These are phyloP conservation scores for Boechera retrofracta DNA, from an alignment of 345 rosid species.

Conservation along the genomic window DNA sequence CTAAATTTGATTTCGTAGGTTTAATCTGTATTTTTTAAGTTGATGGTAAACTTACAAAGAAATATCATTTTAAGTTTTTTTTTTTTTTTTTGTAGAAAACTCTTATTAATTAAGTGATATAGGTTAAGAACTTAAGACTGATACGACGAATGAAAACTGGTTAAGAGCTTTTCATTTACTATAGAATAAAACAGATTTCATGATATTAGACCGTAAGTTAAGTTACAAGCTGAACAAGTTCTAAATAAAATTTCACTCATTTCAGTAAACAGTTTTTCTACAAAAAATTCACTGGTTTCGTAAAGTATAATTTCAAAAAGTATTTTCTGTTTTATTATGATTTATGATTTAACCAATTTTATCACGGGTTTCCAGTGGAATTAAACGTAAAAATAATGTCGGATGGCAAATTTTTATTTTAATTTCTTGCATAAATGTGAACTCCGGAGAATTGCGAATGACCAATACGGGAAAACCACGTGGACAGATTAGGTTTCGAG, in stretches of 20 bases:
- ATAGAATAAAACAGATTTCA: neutral
- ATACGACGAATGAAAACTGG: neutral
- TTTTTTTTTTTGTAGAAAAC: too few relatives aligned
- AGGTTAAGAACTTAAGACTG: neutral
- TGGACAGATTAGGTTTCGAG: slow-evolving; percentile 2
- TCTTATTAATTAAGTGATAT: neutral
- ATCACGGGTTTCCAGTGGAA: slow-evolving; percentile 13
- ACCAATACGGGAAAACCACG: neutral
- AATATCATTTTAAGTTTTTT: too few relatives aligned
- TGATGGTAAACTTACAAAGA: too few relatives aligned
- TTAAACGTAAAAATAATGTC: neutral
- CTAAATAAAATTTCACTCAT: too few relatives aligned
- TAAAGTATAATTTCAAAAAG: too few relatives aligned
- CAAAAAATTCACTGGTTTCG: too few relatives aligned
- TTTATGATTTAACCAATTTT: neutral
- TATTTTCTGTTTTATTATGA: too few relatives aligned
- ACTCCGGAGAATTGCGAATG: neutral
- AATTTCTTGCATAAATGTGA: neutral
- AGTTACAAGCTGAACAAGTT: neutral
- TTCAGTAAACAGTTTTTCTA: too few relatives aligned
- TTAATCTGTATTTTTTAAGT: too few relatives aligned
- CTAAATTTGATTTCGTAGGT: too few relatives aligned
- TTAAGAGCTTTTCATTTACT: neutral
- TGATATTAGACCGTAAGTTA: neutral
- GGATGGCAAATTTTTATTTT: neutral